phyloP scores from a whole-genome alignment of 768 basidiomycete genomes.

The Leccinum ochraceum region DNA sequence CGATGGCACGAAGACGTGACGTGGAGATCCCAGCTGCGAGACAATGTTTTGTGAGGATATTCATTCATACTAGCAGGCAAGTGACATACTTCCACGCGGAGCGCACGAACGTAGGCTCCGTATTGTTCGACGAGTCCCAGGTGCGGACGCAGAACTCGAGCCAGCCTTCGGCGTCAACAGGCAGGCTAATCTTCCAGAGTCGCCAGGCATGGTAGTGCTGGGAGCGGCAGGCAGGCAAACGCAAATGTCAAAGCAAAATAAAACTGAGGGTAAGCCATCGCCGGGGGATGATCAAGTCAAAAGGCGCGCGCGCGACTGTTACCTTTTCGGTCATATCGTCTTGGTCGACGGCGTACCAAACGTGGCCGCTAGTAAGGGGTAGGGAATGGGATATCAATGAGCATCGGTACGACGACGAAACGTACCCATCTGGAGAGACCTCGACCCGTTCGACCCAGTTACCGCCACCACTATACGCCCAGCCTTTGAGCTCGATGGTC shows the following conservation, averaged over 20 bases:
- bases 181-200: slow-evolving; percentile 52
- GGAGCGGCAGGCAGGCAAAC: background rate
- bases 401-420: background rate
- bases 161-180: slow-evolving; percentile 57
- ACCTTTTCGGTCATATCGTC: slow-evolving; percentile 20
- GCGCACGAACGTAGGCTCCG: slow-evolving; percentile 54
- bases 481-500: slow-evolving; percentile 43
- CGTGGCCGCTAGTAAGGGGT: slow-evolving; percentile 10
- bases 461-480: slow-evolving; percentile 49
- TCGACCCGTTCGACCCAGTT: slow-evolving; percentile 61
- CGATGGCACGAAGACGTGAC: slow-evolving; percentile 55
- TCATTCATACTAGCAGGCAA: background rate
- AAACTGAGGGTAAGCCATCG: background rate
- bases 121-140: slow-evolving; percentile 61
- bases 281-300: background rate
- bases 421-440: slow-evolving; percentile 35
- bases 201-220: slow-evolving; percentile 58
- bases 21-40: slow-evolving; percentile 49
- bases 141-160: slow-evolving; percentile 55
- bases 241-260: background rate
- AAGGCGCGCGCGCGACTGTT: background rate
- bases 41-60: background rate
- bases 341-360: slow-evolving; percentile 20
- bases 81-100: slow-evolving; percentile 53
- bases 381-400: background rate